Evolutionary conservation across 345 rosid genomes (phyloP).

Genomic region (Pugionium cornutum): DNA sequence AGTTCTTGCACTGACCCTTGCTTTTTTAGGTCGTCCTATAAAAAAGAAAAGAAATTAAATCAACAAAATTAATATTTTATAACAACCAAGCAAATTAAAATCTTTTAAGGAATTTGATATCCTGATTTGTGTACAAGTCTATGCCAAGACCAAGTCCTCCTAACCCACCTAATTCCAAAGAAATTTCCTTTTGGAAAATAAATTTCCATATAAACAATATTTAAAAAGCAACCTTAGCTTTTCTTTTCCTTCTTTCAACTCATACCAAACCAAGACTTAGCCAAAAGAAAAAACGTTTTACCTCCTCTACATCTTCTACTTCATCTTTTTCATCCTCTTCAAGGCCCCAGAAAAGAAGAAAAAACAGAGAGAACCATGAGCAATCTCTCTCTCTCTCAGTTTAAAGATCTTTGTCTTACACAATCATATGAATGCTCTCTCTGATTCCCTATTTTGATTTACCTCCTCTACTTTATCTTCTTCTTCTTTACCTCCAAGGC

Average conservation of each 20-base stretch:
- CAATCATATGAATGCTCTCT: too few relatives aligned
- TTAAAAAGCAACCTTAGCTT: not conserved
- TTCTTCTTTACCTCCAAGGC: not conserved
- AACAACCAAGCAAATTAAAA: not conserved
- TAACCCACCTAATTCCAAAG: slow-evolving; percentile 30
- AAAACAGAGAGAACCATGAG: slow-evolving; percentile 22
- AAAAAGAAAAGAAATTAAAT: not conserved
- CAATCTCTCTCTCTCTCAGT: not conserved
- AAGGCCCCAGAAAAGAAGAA: not conserved
- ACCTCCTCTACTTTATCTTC: not conserved
- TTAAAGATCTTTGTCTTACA: too few relatives aligned
- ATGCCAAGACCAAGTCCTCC: slow-evolving; percentile 23
- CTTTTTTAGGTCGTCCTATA: slow-evolving; percentile 6
- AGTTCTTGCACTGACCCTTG: not conserved
- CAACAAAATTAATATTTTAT: not conserved
- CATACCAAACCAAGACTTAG: slow-evolving; percentile 17
- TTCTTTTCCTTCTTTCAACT: slow-evolving; percentile 1
- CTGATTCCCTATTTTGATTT: not conserved
- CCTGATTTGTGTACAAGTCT: not conserved
- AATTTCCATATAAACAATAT: not conserved
- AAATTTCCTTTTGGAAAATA: slow-evolving; percentile 21
- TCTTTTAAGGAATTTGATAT: not conserved
- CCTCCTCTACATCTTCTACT: slow-evolving; percentile 4
- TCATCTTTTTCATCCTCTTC: not conserved
- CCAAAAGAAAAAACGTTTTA: slow-evolving; percentile 15